Base-by-base conservation (phyloP, 2,329 filamentous ascomycete species). In the Xylariales sp. region DNA sequence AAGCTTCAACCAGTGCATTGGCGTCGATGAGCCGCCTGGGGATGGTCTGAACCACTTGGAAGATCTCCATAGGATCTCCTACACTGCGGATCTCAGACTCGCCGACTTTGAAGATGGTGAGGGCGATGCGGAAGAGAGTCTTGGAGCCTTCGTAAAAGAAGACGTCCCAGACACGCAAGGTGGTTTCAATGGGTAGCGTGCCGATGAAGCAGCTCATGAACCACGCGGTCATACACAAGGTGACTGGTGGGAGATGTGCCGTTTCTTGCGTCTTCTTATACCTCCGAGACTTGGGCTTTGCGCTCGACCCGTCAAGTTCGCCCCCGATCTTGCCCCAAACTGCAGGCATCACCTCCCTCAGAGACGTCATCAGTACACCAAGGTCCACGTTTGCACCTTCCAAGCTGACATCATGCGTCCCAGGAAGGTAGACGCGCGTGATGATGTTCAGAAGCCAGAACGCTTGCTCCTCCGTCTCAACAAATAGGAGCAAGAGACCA, bases 181-280 rank as follows among this genome's bases (percentile, higher is more conserved):
- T 91, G 14, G 85, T 88, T 64, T 97, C 91, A 44, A 95, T 89
- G 2, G 91, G 91, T 14, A 97, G 68, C 1, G 88, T 95, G 37
- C 90, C 89, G 44, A 96, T 93, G 60, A 93, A 96, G 52, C 93
- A 86, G 33, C 87, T 94, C 91, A 97, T 96, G 61, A 97, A 94
- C 91, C 91, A 97, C 4, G 90, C 87, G 8, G 90, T 95, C 61
- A 93, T 88, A 50, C 89, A 94, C 5, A 97, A 74, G 1, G 88
- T 93, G 48, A 97, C 91, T 11, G 91, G 90, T 0, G 91, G 91
- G 10, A 96, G 74, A 5, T 85, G 76, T 34, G 65, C 66, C 10
- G 67, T 61, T 31, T 65, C 63, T 29, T 53, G 60, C 29, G 58
- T 56, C 18, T 65, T 63, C 40, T 57, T 67, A 21, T 65, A 61